Evolutionary conservation across 441 rosid genomes (phyloP).

Genomic region (Metrosideros polymorpha): DNA sequence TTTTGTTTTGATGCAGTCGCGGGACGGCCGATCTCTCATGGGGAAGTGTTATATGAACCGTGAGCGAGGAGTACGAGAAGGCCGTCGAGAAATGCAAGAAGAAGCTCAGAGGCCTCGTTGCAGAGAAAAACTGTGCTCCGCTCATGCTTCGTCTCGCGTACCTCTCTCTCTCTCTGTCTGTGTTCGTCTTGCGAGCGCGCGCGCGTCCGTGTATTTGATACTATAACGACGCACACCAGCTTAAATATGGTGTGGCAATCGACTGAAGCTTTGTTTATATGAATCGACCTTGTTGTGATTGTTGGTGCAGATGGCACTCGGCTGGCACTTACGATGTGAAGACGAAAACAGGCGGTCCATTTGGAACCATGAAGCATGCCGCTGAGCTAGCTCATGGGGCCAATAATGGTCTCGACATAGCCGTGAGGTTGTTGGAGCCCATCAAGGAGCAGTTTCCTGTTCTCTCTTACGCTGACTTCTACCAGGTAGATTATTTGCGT

Average conservation of each 20-base stretch:
- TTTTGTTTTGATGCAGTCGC: neutral
- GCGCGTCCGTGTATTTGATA: no score
- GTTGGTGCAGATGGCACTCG: constrained; percentile 75
- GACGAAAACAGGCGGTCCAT: constrained; percentile 84
- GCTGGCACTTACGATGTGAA: constrained; percentile 84
- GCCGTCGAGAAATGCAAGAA: constrained; percentile 71
- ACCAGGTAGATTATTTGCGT: constrained; percentile 35
- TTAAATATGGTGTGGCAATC: neutral
- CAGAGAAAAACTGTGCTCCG: constrained; percentile 93
- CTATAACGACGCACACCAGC: neutral
- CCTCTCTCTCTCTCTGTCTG: neutral
- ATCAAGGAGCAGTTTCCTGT: constrained; percentile 73
- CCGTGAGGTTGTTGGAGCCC: constrained; percentile 69
- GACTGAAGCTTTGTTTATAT: neutral
- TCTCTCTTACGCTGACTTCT: constrained; percentile 62
- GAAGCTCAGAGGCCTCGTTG: constrained; percentile 84
- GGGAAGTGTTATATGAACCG: constrained; percentile 71
- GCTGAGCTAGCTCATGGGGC: constrained; percentile 76
- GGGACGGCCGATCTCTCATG: constrained; percentile 21
- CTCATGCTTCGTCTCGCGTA: constrained; percentile 94
- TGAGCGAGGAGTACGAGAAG: constrained; percentile 68
- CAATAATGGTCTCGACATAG: constrained; percentile 76
- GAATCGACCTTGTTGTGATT: neutral
- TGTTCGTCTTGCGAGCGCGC: neutral
- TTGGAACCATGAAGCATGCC: constrained; percentile 67